Conservation (phyloP, 768 basidiomycete species). For the Albatrellus ellisii region DNA sequence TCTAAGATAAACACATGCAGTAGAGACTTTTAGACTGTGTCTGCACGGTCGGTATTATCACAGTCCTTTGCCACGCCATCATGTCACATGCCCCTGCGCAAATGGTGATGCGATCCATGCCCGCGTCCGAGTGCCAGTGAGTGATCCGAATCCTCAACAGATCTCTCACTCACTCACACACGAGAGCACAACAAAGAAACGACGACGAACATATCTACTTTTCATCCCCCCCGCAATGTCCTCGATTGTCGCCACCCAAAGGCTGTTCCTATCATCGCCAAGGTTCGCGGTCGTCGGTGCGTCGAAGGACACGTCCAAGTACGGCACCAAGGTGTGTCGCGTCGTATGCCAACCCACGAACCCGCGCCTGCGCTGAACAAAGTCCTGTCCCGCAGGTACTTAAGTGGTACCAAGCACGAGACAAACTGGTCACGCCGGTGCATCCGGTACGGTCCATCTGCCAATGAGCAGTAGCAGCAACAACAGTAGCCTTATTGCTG, state of each 20-base stretch:
- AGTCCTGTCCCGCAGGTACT: constrained; percentile 36
- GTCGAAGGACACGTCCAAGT: constrained; percentile 68
- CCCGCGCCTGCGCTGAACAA: too few relatives aligned
- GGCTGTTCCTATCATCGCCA: constrained; percentile 45
- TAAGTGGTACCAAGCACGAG: constrained; percentile 59
- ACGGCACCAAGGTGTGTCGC: constrained; percentile 53
- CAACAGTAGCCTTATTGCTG: not conserved
- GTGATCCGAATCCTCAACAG: too few relatives aligned
- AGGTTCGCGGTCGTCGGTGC: constrained; percentile 73
- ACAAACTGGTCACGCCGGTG: constrained; percentile 52
- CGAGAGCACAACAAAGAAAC: too few relatives aligned
- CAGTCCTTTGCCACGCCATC: too few relatives aligned
- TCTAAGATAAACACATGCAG: too few relatives aligned
- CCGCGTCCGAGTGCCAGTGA: too few relatives aligned
- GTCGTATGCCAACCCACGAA: not conserved
- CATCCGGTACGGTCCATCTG: constrained; percentile 42
- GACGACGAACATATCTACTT: too few relatives aligned
- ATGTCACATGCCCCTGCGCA: too few relatives aligned
- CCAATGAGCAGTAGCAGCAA: not conserved
- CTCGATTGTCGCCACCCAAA: constrained; percentile 30
- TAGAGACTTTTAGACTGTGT: too few relatives aligned
- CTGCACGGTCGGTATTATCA: too few relatives aligned
- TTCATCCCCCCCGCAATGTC: not conserved
- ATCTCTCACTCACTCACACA: too few relatives aligned
- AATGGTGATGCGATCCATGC: too few relatives aligned